Evolutionary conservation across 2,329 filamentous ascomycete genomes (phyloP), one percentile per base, ranked within the genome.

Genomic region (Sclerotinia minor): DNA sequence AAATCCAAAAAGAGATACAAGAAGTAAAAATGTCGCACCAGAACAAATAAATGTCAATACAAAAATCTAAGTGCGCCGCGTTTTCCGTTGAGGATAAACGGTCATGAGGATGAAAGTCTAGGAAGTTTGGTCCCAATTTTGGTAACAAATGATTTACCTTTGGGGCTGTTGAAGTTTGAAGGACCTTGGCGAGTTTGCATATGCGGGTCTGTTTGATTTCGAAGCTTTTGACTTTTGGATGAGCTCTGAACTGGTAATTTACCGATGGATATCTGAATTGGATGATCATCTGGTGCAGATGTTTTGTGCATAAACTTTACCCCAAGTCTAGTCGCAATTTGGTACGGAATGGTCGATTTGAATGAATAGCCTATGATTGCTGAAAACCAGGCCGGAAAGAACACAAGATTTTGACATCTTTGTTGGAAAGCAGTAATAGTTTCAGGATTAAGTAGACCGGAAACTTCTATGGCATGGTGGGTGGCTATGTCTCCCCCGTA

Each of bases 271-370:
- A 57, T 24, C 5, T 57, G 32, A 24, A 38, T 38, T 38, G 54
- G n/a, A 55, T 55, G 54, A 57, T 57, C 54, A 35, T 41, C 54
- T 15, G 54, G 54, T 38, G 54, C 54, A 57, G 7, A n/a, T 57
- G n/a, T 57, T 57, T 24, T 41, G 32, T 57, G 54, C 54, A 57
- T 57, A 24, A 38, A 38, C 54, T 57, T 57, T 57, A 57, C 54
- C 54, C 54, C 54, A 41, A 41, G 35, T 41, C 35, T 15, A 32
- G 54, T 57, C 35, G 54, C 35, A 7, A 32, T 38, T 24, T 24
- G 54, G 54, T 41, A 57, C 54, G 35, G 35, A 41, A 21, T 41
- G 32, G 54, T 41, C 13, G 7, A 35, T 57, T 38, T 38, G 38
- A 38, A 15, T 35, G 3, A 57, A 38, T 57, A n/a, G 32, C 38